A percentile compares a stretch with the other conserved stretches of the same genome.
phyloP scores from a whole-genome alignment of 2,329 filamentous ascomycete species.

The Microsporum canis region DNA sequence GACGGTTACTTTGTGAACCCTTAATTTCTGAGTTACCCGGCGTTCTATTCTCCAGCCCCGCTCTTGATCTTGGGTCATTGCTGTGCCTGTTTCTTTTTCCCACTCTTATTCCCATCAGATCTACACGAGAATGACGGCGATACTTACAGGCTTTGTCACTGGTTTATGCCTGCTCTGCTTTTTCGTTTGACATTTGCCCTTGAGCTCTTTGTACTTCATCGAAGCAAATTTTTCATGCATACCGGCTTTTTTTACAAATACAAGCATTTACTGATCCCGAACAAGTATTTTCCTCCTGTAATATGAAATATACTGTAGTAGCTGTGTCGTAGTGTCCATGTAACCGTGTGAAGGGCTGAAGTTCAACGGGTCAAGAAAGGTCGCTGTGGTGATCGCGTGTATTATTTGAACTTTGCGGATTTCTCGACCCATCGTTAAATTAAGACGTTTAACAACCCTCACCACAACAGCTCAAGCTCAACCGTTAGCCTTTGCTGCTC shows the following conservation, averaged over 20 bases:
- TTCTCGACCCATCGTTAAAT: not conserved
- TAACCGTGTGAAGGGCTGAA: not conserved
- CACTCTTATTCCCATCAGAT: conserved; percentile 3
- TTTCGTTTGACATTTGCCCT: not conserved
- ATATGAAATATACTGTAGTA: too few relatives aligned
- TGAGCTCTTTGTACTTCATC: not conserved
- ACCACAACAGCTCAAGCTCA: not conserved
- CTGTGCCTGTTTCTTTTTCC: not conserved
- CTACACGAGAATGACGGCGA: not conserved
- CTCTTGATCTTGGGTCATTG: not conserved
- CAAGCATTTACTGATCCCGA: not conserved
- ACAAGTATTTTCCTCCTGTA: not conserved
- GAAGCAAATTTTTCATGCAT: not conserved
- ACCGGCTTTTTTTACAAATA: not conserved
- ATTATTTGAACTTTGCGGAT: not conserved
- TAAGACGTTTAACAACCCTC: not conserved
- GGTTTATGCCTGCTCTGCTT: not conserved
- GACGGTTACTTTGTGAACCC: not conserved
- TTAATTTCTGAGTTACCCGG: not conserved
- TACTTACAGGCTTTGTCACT: not conserved
- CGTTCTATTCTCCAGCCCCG: not conserved
- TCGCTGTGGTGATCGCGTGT: not conserved
- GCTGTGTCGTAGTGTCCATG: not conserved
- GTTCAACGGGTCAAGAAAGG: not conserved
- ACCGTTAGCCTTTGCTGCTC: not conserved